A percentile compares a stretch with the other conserved stretches of the same genome.
Conservation (phyloP, 345 rosid species). For the Clarkia xantiana region DNA sequence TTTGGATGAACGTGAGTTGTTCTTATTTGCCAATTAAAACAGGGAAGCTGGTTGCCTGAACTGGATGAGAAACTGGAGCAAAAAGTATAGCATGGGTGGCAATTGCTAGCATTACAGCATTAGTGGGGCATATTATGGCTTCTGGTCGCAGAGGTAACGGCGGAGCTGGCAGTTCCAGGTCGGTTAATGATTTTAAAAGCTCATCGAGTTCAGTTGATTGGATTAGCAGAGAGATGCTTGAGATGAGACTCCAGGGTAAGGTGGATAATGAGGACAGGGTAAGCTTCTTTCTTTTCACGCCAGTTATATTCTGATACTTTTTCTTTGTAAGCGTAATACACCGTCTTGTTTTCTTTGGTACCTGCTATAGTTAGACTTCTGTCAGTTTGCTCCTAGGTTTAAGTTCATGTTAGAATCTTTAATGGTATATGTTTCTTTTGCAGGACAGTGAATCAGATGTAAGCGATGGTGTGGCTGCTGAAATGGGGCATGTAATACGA, state of each 20-base stretch:
- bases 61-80: too few relatives aligned
- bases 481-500: constrained; percentile 81
- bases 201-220: constrained; percentile 95
- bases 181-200: constrained; percentile 64
- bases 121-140: constrained; percentile 29
- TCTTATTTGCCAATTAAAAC: too few relatives aligned
- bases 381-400: neutral
- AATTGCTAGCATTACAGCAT: too few relatives aligned
- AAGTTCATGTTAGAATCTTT: neutral
- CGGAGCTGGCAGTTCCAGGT: constrained; percentile 92
- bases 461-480: constrained; percentile 77
- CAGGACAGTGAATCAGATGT: constrained; percentile 94
- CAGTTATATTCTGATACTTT: constrained; percentile 2
- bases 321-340: neutral
- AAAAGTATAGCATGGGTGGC: too few relatives aligned
- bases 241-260: constrained; percentile 80
- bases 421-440: constrained; percentile 9
- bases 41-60: too few relatives aligned
- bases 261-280: constrained; percentile 76
- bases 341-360: neutral
- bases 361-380: neutral
- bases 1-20: too few relatives aligned
- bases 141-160: constrained; percentile 83
- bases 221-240: constrained; percentile 90
- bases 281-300: constrained; percentile 14